Evolutionary conservation across 805 yeast genomes (phyloP).

Genomic region (Saccharomycopsis schoenii): DNA sequence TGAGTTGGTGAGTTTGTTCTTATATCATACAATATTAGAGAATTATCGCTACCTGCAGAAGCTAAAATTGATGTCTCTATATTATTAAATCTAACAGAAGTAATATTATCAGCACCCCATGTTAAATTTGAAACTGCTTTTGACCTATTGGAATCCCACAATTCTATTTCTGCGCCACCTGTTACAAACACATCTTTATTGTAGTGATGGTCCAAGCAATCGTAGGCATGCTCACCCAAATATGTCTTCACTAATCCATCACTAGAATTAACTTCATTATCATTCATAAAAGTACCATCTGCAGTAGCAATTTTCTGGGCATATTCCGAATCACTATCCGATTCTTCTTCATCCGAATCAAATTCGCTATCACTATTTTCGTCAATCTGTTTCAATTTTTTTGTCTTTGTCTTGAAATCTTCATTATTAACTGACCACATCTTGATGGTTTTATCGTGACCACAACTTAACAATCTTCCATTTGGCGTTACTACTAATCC

Average conservation of each 20-base stretch:
- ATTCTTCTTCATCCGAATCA: slow-evolving; percentile 4
- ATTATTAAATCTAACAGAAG: slow-evolving; percentile 73
- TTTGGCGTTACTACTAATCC: slow-evolving; percentile 73
- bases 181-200: slow-evolving; percentile 71
- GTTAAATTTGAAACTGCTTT: slow-evolving; percentile 68
- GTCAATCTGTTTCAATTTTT: slow-evolving; percentile 8
- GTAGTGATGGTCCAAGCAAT: slow-evolving; percentile 79
- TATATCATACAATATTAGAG: slow-evolving; percentile 81
- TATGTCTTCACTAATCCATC: slow-evolving; percentile 67
- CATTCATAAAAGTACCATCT: slow-evolving; percentile 24
- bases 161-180: slow-evolving; percentile 79
- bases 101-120: slow-evolving; percentile 95
- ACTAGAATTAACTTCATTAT: slow-evolving; percentile 26
- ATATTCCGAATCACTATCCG: slow-evolving; percentile 27
- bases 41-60: slow-evolving; percentile 82
- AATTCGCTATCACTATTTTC: slow-evolving; percentile 15
- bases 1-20: slow-evolving; percentile 90
- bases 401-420: slow-evolving; percentile 29
- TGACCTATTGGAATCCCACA: slow-evolving; percentile 86
- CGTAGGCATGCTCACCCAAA: slow-evolving; percentile 75
- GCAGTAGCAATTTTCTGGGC: slow-evolving; percentile 8
- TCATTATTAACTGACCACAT: slow-evolving; percentile 69
- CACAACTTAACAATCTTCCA: slow-evolving; percentile 66
- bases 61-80: slow-evolving; percentile 87
- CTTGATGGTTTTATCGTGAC: slow-evolving; percentile 75